phyloP scores from a whole-genome alignment of 1,139 yeast species.

The Suhomyces bokatorum region DNA sequence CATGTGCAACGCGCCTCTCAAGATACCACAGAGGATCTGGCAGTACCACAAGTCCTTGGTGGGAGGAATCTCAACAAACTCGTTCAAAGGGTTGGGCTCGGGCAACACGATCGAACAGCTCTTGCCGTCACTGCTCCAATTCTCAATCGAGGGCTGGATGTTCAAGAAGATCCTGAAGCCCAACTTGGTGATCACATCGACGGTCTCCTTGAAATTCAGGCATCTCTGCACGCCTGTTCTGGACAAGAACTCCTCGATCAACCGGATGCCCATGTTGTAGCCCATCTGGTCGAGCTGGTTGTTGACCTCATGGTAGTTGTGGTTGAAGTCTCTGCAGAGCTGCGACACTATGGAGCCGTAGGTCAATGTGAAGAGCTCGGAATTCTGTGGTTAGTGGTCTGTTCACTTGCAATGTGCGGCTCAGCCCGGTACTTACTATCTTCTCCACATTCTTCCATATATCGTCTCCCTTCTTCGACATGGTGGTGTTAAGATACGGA shows the following conservation, averaged over 20 bases:
- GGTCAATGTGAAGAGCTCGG: constrained; percentile 88
- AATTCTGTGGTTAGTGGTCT: constrained; percentile 49
- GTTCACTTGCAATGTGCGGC: not conserved
- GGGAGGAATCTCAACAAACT: constrained; percentile 86
- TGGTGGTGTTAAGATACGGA: constrained; percentile 16
- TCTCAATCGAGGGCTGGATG: constrained; percentile 71
- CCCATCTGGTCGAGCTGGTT: constrained; percentile 90
- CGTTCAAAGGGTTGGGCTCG: constrained; percentile 84
- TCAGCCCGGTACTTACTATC: constrained; percentile 51
- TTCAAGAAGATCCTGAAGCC: constrained; percentile 91
- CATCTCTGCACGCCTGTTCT: constrained; percentile 85
- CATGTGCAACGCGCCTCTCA: constrained; percentile 92
- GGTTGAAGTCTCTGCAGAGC: constrained; percentile 76
- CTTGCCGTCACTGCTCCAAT: constrained; percentile 77
- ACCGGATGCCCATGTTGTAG: constrained; percentile 84
- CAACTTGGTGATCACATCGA: constrained; percentile 79
- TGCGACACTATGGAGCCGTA: constrained; percentile 97
- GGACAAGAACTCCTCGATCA: constrained; percentile 91
- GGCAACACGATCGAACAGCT: constrained; percentile 70
- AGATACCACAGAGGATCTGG: constrained; percentile 84
- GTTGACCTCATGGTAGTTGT: constrained; percentile 78
- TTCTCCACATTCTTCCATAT: constrained; percentile 93
- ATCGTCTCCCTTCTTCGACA: constrained; percentile 80
- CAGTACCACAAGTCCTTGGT: constrained; percentile 85
- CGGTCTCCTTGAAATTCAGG: constrained; percentile 76